Conservation (phyloP, 345 rosid species). For the Eucalyptus curtisii region DNA sequence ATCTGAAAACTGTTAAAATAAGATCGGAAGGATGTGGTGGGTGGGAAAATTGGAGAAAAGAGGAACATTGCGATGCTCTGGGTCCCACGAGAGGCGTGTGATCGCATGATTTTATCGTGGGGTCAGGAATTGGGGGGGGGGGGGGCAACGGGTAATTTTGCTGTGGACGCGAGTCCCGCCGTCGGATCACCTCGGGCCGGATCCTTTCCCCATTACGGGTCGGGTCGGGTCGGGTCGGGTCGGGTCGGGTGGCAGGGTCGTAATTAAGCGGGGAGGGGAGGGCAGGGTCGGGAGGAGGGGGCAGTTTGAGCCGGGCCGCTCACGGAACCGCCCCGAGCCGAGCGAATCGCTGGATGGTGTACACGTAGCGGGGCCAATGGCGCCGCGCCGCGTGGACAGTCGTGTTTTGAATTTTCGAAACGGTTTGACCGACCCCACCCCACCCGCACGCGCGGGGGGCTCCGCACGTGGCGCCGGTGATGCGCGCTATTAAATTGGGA, state of each 20-base stretch:
- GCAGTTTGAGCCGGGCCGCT: background rate
- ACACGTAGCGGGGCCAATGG: background rate
- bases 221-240: background rate
- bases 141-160: background rate
- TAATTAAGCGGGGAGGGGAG: background rate
- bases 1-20: too few species aligned
- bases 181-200: background rate
- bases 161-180: background rate
- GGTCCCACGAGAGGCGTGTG: background rate
- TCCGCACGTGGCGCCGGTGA: background rate
- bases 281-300: background rate
- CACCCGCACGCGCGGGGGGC: background rate
- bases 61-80: background rate
- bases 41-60: background rate
- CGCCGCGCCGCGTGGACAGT: background rate
- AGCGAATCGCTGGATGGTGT: background rate
- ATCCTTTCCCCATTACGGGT: background rate
- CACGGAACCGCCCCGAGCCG: background rate
- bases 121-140: background rate
- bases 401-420: background rate
- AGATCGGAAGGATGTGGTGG: background rate
- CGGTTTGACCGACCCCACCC: background rate
- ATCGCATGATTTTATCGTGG: background rate
- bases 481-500: background rate
- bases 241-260: background rate